Base-by-base conservation (phyloP, 306 rosid species). In the Calophaca sinica region DNA sequence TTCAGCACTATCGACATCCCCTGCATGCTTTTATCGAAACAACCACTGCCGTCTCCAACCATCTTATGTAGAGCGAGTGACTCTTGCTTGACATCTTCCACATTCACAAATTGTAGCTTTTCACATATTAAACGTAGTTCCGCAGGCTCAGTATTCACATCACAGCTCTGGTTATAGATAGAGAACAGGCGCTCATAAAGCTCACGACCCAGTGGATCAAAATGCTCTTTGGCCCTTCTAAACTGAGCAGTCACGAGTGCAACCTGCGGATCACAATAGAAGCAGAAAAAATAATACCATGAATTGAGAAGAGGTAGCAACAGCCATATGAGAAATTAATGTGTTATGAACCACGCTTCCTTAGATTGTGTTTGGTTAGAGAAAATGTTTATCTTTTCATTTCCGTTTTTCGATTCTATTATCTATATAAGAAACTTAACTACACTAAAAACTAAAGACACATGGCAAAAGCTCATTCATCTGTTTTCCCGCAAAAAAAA, bases 211-310 rank as follows among this genome's bases (percentile, higher is more conserved):
- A 88, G 86, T 11, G 81, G 68, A 45, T 86, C 93, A 59, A 80
- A 74, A 76, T 84, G 78, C 73, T 84, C 94, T 77, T 89, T 90
- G 79, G 90, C 88, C 79, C 93, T 83, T 90, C 82, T 78, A 84
- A 93, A 93, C 76, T 93, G 98, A 71, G 89, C 73, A 69, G 80
- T 85, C 82, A 93, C 93, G 58, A 93, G 98, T 61, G 84, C 96
- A 51, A 90, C 84, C 98, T 90, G 80, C 57, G 53, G 84, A 77
- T 45, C 5, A 64, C 57, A 79, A 35, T 51, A 54, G 75, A 12
- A 59, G 58, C 75, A 60, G 15, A 42, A 73, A 9, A 44, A 45
- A 52, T 2, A 66, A 62, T 72, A 44, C 41, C 54, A 4, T 36
- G 5, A 50, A 45, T 59, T 52, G 31, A 44, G 38, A 26, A 62